Evolutionary conservation across 2,329 filamentous ascomycete species (phyloP).

Genomic region (Calycina marina): DNA sequence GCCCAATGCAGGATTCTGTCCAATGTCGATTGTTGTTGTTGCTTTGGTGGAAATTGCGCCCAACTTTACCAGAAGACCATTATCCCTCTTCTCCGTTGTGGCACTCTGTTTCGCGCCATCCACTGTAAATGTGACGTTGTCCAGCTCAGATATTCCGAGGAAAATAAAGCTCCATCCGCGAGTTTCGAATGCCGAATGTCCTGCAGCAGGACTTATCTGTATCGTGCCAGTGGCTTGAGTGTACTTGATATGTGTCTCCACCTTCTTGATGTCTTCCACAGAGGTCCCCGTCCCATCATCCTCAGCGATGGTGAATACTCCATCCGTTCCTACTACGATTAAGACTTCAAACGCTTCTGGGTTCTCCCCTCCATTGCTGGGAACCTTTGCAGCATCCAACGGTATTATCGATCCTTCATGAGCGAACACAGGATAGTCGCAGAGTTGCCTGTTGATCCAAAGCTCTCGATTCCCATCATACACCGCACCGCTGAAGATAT

Average conservation of each 20-base stretch:
- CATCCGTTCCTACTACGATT: slow-evolving; percentile 32
- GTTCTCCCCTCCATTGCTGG: slow-evolving; percentile 32
- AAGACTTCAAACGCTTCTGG: slow-evolving; percentile 34
- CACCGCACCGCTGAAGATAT: slow-evolving; percentile 41
- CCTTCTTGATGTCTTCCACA: slow-evolving; percentile 2
- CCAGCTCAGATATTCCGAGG: slow-evolving; percentile 1
- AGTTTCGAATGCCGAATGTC: background rate
- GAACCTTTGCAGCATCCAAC: slow-evolving; percentile 30
- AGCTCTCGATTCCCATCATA: slow-evolving; percentile 42
- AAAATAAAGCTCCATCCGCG: slow-evolving; percentile 6
- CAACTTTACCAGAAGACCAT: slow-evolving; percentile 3
- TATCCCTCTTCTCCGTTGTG: slow-evolving; percentile 2
- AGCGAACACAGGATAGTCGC: slow-evolving; percentile 37
- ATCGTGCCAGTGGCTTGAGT: slow-evolving; percentile 5
- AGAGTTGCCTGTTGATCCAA: slow-evolving; percentile 33
- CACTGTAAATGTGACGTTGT: background rate
- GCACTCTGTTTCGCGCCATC: slow-evolving; percentile 2
- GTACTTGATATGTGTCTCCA: slow-evolving; percentile 5
- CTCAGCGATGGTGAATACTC: slow-evolving; percentile 33
- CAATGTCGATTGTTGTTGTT: slow-evolving; percentile 5
- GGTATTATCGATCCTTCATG: slow-evolving; percentile 43
- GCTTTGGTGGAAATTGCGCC: slow-evolving; percentile 3
- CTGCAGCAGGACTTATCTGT: slow-evolving; percentile 2
- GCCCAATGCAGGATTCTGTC: slow-evolving; percentile 5
- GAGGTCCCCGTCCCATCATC: slow-evolving; percentile 19